Base-by-base conservation (phyloP, 768 basidiomycete genomes). In the Hortiboletus campestris region DNA sequence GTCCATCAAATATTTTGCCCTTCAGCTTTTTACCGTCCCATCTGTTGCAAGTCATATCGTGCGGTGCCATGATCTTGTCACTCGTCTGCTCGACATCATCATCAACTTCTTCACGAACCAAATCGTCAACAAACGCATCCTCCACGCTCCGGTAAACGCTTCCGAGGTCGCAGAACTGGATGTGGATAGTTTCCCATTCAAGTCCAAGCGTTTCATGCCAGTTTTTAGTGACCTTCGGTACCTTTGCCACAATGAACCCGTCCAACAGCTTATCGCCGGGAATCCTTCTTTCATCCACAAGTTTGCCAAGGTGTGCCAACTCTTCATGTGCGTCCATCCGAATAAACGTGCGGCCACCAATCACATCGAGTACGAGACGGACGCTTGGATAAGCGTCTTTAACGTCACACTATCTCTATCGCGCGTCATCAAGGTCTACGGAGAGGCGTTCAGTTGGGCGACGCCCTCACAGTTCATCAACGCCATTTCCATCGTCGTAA, bases 331-430 rank as follows among this genome's bases (percentile, higher is more conserved):
- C 60, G 81, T 98, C 66, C 94, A 96, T 66, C 88, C 94, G 2
- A 94, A 94, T 71, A 85, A 86, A 62, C 84, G 96, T 17, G 92
- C 89, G 19, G 84, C 79, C 6, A 80, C 82, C 29, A 87, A 77
- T 49, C 97, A 98, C 63, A 84, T 99, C 63, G 96, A 98, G 71
- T 99, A 91, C 74, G 97, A 99, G 75, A 89, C 89, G 31, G 97
- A 99, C 61, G 88, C 89, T 19, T 97, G 95, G 96, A 92, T 97
- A 58, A 91, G 88, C 63, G 92, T 97, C 14, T 98, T 98, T 73
- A 94, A 95, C 62, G 89, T 98, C 22, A 94, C 94, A 7, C 82
- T 96, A 11, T 94, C 92, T 34, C 74, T 99, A 25, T 89, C 90
- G 7, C 85, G 93, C 42, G 84, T 93, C 39, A 91, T 92, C 76